These are phyloP conservation scores for Penicillium hesseltinei DNA, from an alignment of 2,329 filamentous ascomycete genomes.

Conservation along the genomic window DNA sequence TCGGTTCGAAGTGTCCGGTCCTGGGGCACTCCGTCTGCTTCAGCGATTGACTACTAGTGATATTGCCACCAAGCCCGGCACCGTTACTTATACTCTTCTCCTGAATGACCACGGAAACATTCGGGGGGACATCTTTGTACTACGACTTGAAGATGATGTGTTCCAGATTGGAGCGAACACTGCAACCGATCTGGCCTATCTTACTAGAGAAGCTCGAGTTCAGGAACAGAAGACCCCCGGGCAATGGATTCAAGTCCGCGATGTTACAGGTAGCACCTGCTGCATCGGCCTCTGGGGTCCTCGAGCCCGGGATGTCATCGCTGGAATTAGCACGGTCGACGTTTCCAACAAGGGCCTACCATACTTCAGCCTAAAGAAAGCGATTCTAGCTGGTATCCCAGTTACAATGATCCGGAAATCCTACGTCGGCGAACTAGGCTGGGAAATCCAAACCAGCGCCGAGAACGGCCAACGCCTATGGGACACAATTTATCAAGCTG, in stretches of 20 bases:
- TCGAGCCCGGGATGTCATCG: slow-evolving; percentile 52
- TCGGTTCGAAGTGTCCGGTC: slow-evolving; percentile 58
- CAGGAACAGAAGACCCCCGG: slow-evolving; percentile 41
- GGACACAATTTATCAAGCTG: slow-evolving; percentile 58
- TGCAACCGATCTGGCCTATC: slow-evolving; percentile 54
- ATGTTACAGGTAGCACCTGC: slow-evolving; percentile 60
- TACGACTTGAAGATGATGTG: slow-evolving; percentile 48
- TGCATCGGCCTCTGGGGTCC: slow-evolving; percentile 65
- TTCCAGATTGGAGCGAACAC: slow-evolving; percentile 58
- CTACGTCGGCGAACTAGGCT: slow-evolving; percentile 61
- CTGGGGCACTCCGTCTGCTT: slow-evolving; percentile 56
- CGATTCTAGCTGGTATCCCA: slow-evolving; percentile 55
- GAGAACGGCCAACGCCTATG: slow-evolving; percentile 59
- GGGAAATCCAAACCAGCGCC: slow-evolving; percentile 61
- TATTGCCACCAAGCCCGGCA: slow-evolving; percentile 48
- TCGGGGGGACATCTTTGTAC: slow-evolving; percentile 57
- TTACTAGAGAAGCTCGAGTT: slow-evolving; percentile 52
- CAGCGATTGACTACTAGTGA: slow-evolving; percentile 46
- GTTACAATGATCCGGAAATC: slow-evolving; percentile 58
- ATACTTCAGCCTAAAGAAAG: slow-evolving; percentile 52
- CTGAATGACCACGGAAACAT: slow-evolving; percentile 56
- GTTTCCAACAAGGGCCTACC: slow-evolving; percentile 42
- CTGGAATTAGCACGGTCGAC: slow-evolving; percentile 32
- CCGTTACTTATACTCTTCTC: slow-evolving; percentile 57
- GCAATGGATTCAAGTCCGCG: slow-evolving; percentile 53